A percentile compares a stretch with the other conserved stretches of the same genome.
Conservation (phyloP, 345 rosid species). For the Eucalyptus coolabah region DNA sequence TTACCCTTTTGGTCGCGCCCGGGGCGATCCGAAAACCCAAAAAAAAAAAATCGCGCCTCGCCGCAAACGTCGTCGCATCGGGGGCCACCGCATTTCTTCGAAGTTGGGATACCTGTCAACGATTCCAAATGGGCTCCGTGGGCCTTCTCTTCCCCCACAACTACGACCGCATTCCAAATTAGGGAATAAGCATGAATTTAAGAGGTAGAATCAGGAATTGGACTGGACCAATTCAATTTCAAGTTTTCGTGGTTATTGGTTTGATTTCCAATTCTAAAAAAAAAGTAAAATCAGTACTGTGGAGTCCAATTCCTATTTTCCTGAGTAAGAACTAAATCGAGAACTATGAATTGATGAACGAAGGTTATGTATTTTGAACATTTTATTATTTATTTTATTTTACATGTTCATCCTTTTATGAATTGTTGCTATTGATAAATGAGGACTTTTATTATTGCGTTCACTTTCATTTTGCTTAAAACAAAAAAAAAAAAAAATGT, state of each 20-base stretch:
- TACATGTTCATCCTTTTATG: too few species aligned
- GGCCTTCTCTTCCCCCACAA: background rate
- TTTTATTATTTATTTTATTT: too few species aligned
- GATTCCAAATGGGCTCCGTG: background rate
- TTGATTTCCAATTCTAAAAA: too few species aligned
- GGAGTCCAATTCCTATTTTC: background rate
- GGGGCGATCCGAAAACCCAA: background rate
- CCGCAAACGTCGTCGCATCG: background rate
- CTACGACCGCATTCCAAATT: background rate
- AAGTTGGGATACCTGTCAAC: background rate
- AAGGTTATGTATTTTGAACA: rapidly evolving
- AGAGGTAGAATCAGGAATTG: background rate
- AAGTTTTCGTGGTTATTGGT: too few species aligned
- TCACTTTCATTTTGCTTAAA: background rate
- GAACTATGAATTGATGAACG: too few species aligned
- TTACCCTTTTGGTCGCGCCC: background rate
- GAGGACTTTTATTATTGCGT: background rate
- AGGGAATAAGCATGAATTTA: background rate
- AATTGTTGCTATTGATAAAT: background rate
- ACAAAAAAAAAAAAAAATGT: too few species aligned
- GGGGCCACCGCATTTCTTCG: background rate
- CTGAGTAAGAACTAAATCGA: background rate
- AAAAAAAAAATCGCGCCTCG: background rate
- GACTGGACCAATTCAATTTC: background rate
- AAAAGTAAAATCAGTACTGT: background rate